Base-by-base conservation (phyloP, 1,139 yeast genomes). In the Pichia sp. region DNA sequence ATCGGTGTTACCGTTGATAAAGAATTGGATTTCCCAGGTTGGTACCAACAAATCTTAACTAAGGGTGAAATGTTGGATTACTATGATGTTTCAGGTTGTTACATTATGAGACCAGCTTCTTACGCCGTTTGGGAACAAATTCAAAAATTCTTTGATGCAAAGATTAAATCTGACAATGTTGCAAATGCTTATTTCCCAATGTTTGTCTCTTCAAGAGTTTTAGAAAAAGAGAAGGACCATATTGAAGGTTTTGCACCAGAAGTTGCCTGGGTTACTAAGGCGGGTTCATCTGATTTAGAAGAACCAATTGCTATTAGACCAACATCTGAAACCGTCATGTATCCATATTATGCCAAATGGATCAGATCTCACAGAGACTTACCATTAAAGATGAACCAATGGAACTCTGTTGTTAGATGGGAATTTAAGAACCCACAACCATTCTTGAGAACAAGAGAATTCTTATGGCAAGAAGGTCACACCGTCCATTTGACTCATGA, bases 351-450 rank as follows among this genome's bases (percentile, higher is more conserved):
- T 64, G 87, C 97, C 59, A 94, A 94, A 68, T 94, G 99, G 99
- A 84, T 94, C 61, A 84, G 96, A 67, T 90, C 97, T 33, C 95
- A 94, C 71, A 85, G 98, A 67, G 99, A 94, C 65, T 77, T 94
- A 65, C 99, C 99, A 50, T 75, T 94, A 68, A 86, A 85, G 61
- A 77, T 92, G 64, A 92, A 94, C 72, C 99, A 94, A 70, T 94
- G 99, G 99, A 94, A 94, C 72, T 90, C 97, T 27, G 97, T 94
- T 44, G 98, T 94, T 44, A 83, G 99, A 75, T 94, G 98, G 99
- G 99, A 94, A 70, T 94, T 94, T 73, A 94, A 94, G 73, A 97
- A 94, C 66, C 99, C 99, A 48, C 99, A 94, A 71, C 99, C 99
- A 47, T 94, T 94, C 69, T 72, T 94, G 63, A 85, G 99, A 77